These are phyloP conservation scores for Aphanomyces invadans DNA, from an alignment of 352 stramenopile species.

Conservation along the genomic window DNA sequence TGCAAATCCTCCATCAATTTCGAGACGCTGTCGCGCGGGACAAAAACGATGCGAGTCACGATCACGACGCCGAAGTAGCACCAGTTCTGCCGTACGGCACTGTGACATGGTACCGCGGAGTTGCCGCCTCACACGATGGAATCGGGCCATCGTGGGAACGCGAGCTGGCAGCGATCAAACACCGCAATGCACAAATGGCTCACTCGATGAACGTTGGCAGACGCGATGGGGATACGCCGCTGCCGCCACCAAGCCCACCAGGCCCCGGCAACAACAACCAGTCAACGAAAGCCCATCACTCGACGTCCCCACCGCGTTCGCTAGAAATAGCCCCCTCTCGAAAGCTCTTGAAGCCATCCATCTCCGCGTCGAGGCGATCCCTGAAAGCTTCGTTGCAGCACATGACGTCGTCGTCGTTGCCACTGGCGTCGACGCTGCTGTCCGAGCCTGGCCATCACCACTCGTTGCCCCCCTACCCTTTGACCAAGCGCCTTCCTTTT, in stretches of 20 bases:
- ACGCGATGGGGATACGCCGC: no score
- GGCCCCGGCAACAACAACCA: background rate
- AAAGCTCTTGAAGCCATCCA: no score
- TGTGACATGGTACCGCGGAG: background rate
- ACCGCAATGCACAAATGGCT: background rate
- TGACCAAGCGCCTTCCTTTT: background rate
- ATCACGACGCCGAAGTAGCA: no score
- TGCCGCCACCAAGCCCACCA: background rate
- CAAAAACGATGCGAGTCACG: no score
- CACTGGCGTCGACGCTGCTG: background rate
- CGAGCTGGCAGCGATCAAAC: conserved; percentile 11
- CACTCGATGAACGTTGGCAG: background rate
- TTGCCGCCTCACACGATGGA: background rate
- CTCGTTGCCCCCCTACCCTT: background rate
- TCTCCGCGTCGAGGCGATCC: background rate
- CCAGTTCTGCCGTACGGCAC: no score
- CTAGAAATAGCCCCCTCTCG: no score
- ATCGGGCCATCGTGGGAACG: background rate
- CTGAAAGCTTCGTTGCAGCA: background rate
- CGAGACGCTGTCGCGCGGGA: background rate
- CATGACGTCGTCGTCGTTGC: background rate
- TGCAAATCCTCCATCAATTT: conserved; percentile 20
- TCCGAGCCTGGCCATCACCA: background rate
- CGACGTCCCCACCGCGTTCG: background rate
- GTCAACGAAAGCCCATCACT: background rate